A percentile compares a stretch with the other conserved stretches of the same genome.
Conservation (phyloP, 176 grass and related monocot genomes). For the Bonia amplexicaulis region DNA sequence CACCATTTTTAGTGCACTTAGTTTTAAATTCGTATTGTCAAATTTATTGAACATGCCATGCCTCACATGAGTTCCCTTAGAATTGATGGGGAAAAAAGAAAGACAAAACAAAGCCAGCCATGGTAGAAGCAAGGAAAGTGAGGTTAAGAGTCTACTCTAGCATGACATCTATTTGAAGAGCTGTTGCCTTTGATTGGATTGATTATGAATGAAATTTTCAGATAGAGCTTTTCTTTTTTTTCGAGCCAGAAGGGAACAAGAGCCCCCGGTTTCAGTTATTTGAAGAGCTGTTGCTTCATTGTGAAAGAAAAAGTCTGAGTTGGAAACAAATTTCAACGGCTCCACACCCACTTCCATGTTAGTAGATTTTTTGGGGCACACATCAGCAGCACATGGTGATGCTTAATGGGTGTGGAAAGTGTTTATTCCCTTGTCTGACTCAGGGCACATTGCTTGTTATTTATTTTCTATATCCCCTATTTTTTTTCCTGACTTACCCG, state of each 20-base stretch:
- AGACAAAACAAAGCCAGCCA: neutral
- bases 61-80: neutral
- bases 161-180: no score
- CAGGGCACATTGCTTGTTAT: neutral
- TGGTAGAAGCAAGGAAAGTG: neutral
- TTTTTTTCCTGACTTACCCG: neutral
- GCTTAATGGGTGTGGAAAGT: conserved; percentile 20
- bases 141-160: neutral
- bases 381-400: conserved; percentile 29
- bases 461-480: neutral
- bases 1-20: neutral
- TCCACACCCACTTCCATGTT: neutral
- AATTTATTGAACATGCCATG: neutral
- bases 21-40: neutral
- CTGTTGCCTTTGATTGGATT: neutral
- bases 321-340: conserved; percentile 9
- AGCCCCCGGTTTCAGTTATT: neutral
- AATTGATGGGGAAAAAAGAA: neutral
- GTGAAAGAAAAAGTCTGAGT: neutral
- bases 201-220: neutral
- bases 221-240: neutral
- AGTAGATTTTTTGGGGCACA: neutral
- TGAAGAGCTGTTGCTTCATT: neutral
- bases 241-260: neutral
- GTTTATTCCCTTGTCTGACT: neutral